A percentile compares a stretch with the other conserved stretches of the same genome.
Evolutionary conservation across 2,329 filamentous ascomycete genomes (phyloP).

Genomic region (Aspergillus hortae): DNA sequence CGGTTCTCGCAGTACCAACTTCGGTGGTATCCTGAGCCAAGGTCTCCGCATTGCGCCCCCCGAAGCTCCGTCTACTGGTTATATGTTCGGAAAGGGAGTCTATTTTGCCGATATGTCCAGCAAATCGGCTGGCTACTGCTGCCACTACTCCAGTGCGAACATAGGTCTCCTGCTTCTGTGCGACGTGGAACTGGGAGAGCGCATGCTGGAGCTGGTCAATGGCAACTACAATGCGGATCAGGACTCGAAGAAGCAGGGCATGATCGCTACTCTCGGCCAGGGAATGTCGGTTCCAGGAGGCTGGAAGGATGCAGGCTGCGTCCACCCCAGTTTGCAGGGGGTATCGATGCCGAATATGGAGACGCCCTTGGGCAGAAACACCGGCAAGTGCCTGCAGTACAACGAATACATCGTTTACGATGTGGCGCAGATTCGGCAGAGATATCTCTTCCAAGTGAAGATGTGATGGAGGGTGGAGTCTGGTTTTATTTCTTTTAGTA

Average conservation of each 20-base stretch:
- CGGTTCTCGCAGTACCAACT: constrained; percentile 78
- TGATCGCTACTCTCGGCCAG: constrained; percentile 67
- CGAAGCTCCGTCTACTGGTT: constrained; percentile 71
- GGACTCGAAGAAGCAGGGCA: constrained; percentile 57
- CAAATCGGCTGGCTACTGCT: constrained; percentile 80
- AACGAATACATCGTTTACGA: constrained; percentile 51
- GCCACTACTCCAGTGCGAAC: constrained; percentile 57
- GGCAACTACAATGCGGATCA: constrained; percentile 62
- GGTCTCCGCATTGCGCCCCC: constrained; percentile 82
- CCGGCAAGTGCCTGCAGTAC: constrained; percentile 21
- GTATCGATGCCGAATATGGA: constrained; percentile 56
- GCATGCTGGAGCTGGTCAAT: constrained; percentile 61
- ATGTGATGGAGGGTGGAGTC: too few species aligned
- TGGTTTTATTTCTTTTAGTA: too few species aligned
- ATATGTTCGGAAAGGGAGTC: constrained; percentile 89
- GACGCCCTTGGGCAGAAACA: background rate
- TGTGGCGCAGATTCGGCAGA: constrained; percentile 45
- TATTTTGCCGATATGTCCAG: constrained; percentile 82
- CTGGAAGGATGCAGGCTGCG: constrained; percentile 72
- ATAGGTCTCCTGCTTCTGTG: constrained; percentile 76
- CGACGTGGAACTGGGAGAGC: constrained; percentile 75
- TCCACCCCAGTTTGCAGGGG: constrained; percentile 64
- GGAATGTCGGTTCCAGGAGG: constrained; percentile 60
- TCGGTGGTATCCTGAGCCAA: constrained; percentile 80
- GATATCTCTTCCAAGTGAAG: constrained; percentile 42